These are phyloP conservation scores for Globisporangium parvum DNA, from an alignment of 352 stramenopile genomes.

Conservation along the genomic window DNA sequence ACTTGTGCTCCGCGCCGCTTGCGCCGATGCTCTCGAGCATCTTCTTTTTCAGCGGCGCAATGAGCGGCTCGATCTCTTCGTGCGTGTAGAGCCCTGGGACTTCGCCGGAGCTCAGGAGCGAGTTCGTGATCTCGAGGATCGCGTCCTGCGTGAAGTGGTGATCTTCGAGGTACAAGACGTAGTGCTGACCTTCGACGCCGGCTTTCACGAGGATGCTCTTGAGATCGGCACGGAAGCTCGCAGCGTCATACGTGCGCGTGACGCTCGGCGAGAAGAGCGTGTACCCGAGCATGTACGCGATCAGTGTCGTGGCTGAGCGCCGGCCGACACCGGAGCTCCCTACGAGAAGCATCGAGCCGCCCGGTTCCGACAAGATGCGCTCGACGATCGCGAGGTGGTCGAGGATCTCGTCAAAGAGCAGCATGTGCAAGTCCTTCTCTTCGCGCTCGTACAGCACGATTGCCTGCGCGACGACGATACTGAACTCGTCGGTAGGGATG, in stretches of 20 bases:
- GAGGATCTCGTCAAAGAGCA: slow-evolving; percentile 91
- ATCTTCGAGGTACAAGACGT: slow-evolving; percentile 91
- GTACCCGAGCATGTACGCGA: slow-evolving; percentile 90
- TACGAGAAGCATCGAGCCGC: slow-evolving; percentile 88
- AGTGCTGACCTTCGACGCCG: slow-evolving; percentile 75
- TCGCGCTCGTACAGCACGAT: slow-evolving; percentile 94
- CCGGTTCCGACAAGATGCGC: slow-evolving; percentile 78
- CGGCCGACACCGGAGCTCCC: slow-evolving; percentile 86
- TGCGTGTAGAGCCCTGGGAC: slow-evolving; percentile 91
- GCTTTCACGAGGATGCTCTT: slow-evolving; percentile 87
- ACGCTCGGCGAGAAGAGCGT: slow-evolving; percentile 76
- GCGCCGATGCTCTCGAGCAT: slow-evolving; percentile 79
- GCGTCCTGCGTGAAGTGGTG: slow-evolving; percentile 88
- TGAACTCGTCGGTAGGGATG: slow-evolving; percentile 82
- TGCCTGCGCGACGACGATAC: slow-evolving; percentile 76
- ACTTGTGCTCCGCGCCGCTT: slow-evolving; percentile 48
- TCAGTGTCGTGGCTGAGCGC: slow-evolving; percentile 73
- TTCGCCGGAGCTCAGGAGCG: slow-evolving; percentile 87
- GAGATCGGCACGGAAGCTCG: slow-evolving; percentile 83
- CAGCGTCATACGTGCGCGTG: slow-evolving; percentile 64
- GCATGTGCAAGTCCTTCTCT: slow-evolving; percentile 91
- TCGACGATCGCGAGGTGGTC: slow-evolving; percentile 90
- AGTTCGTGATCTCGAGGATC: slow-evolving; percentile 92
- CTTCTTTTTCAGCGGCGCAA: slow-evolving; percentile 85
- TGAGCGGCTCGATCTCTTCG: slow-evolving; percentile 91